Conservation (phyloP, 1,284 basidiomycete genomes). For the Malassezia nana region DNA sequence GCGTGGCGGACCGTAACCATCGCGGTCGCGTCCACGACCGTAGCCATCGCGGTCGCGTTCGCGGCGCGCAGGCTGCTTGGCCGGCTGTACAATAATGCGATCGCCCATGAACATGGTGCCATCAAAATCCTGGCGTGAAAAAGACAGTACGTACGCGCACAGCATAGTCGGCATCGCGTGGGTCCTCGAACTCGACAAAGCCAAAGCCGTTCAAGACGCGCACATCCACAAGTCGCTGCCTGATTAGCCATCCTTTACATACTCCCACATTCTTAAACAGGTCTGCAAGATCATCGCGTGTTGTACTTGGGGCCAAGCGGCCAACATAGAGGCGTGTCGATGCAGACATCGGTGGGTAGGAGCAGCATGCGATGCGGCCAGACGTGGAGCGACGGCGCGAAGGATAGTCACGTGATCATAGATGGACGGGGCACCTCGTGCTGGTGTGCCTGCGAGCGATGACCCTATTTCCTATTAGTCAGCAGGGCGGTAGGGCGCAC, state of each 20-base stretch:
- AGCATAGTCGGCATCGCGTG: slow-evolving; percentile 45
- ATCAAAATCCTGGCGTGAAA: slow-evolving; percentile 30
- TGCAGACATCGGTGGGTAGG: neutral
- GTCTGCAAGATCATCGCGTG: slow-evolving; percentile 39
- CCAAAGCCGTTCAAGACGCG: slow-evolving; percentile 46
- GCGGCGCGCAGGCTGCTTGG: slow-evolving; percentile 28
- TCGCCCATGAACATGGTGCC: slow-evolving; percentile 45
- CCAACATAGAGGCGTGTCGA: slow-evolving; percentile 42
- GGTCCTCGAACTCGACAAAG: slow-evolving; percentile 44
- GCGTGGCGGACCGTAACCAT: no score
- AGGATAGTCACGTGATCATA: neutral
- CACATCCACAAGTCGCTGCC: slow-evolving; percentile 24
- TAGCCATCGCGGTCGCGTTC: slow-evolving; percentile 19
- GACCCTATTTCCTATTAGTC: no score
- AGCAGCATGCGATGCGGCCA: neutral
- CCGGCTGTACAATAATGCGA: slow-evolving; percentile 41
- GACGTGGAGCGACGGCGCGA: neutral
- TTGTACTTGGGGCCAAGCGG: slow-evolving; percentile 34
- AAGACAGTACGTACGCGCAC: slow-evolving; percentile 22
- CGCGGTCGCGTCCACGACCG: slow-evolving; percentile 18
- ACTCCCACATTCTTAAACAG: slow-evolving; percentile 44
- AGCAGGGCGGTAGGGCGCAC: neutral
- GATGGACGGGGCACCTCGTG: neutral
- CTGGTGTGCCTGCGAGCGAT: no score
- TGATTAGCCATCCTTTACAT: neutral